Conservation (phyloP, 2,329 filamentous ascomycete genomes). For the Aschersonia sp. region DNA sequence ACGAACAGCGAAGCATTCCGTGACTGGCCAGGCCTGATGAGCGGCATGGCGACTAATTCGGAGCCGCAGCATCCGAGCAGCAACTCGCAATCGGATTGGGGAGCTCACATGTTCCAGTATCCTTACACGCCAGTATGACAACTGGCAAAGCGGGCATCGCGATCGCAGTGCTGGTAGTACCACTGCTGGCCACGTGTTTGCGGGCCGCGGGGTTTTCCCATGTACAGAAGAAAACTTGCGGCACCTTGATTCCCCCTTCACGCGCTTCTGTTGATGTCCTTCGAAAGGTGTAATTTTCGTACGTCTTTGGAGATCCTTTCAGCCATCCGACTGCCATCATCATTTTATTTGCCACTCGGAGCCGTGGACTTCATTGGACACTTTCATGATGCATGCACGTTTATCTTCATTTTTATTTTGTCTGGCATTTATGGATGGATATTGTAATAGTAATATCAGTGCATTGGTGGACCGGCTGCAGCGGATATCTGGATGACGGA, state of each 20-base stretch:
- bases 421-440: no score
- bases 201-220: neutral
- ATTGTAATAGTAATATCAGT: no score
- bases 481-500: no score
- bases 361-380: no score
- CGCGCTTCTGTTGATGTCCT: no score
- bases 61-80: conserved; percentile 9
- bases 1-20: conserved; percentile 20
- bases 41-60: conserved; percentile 18
- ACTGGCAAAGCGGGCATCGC: neutral
- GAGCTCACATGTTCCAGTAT: conserved; percentile 1
- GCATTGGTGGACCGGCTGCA: no score
- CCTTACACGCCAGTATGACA: conserved; percentile 2
- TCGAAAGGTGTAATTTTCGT: no score
- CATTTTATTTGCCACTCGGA: no score
- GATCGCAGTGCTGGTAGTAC: no score
- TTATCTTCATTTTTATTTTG: neutral
- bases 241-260: neutral
- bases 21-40: conserved; percentile 25
- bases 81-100: conserved; percentile 1
- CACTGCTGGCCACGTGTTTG: no score
- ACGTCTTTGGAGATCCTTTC: no score
- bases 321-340: no score
- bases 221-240: neutral
- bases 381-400: neutral